phyloP scores from a whole-genome alignment of 768 basidiomycete species.

The Boletellus ananas region DNA sequence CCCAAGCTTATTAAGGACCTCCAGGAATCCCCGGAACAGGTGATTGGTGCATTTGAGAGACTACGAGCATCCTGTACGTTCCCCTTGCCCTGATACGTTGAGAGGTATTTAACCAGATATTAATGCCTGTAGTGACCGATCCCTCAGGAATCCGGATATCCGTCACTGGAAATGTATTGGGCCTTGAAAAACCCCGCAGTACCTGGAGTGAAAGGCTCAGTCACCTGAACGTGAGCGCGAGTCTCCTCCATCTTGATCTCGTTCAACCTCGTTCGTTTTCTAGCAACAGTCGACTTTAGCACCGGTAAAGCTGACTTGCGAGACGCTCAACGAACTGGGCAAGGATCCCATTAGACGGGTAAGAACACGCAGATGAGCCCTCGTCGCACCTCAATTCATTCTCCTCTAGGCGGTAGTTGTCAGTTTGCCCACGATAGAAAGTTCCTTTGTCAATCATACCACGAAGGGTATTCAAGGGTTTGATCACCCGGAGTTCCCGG shows the following conservation, averaged over 20 bases:
- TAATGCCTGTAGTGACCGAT: constrained; percentile 58
- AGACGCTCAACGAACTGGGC: constrained; percentile 75
- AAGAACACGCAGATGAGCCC: constrained; percentile 5
- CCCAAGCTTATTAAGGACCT: constrained; percentile 70
- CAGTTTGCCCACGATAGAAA: constrained; percentile 91
- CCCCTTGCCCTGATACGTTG: neutral
- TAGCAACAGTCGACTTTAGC: constrained; percentile 50
- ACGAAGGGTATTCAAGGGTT: constrained; percentile 79
- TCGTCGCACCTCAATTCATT: neutral
- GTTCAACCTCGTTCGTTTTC: neutral
- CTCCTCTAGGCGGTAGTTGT: constrained; percentile 69
- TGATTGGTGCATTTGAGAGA: constrained; percentile 71
- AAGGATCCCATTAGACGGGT: constrained; percentile 71
- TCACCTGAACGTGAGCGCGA: constrained; percentile 52
- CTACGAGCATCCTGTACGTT: constrained; percentile 64
- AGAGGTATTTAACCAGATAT: neutral
- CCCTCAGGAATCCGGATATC: constrained; percentile 84
- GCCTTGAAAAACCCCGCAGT: constrained; percentile 65
- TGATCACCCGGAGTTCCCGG: constrained; percentile 77
- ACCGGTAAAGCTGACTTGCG: constrained; percentile 60
- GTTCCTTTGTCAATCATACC: constrained; percentile 77
- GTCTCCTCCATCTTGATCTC: neutral
- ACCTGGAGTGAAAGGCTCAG: constrained; percentile 72
- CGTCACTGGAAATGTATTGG: constrained; percentile 82
- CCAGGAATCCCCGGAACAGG: constrained; percentile 65